phyloP scores from a whole-genome alignment of 352 stramenopile genomes.

The Thraustochytrium striatum region DNA sequence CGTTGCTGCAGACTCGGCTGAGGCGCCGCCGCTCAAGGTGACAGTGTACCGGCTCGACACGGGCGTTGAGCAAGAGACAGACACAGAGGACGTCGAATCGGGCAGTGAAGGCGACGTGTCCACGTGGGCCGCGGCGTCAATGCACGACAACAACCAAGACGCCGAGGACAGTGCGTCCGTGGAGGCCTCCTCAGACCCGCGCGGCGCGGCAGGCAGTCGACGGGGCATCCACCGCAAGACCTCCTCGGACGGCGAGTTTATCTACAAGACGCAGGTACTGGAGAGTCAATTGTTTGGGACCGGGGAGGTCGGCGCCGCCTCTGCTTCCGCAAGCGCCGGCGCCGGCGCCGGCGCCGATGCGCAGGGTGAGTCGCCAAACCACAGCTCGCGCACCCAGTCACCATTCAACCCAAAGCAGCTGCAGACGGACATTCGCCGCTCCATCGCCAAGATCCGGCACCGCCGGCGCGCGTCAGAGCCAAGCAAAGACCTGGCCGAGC shows the following conservation, averaged over 20 bases:
- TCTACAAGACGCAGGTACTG: neutral
- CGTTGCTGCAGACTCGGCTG: constrained; percentile 14
- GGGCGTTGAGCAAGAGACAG: neutral
- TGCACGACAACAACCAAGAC: neutral
- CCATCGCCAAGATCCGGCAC: constrained; percentile 1
- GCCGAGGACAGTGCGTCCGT: neutral
- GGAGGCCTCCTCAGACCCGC: neutral
- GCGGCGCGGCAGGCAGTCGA: neutral
- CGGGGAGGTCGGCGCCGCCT: neutral
- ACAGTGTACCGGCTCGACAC: constrained; percentile 19
- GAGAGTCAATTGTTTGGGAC: neutral
- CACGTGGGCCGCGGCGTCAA: neutral
- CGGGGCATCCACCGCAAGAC: constrained; percentile 17
- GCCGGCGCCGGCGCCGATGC: neutral
- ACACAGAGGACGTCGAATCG: neutral
- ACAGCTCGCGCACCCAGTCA: neutral
- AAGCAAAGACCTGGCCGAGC: no score
- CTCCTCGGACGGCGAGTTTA: constrained; percentile 42
- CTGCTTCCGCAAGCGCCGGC: neutral
- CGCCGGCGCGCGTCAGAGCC: neutral
- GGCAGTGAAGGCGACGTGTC: neutral
- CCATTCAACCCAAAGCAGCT: neutral
- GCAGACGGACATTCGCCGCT: neutral
- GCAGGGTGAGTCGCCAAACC: neutral
- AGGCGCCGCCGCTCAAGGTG: constrained; percentile 11